Conservation (phyloP, 2,329 filamentous ascomycete species). For the Gaeumannomyces tritici region DNA sequence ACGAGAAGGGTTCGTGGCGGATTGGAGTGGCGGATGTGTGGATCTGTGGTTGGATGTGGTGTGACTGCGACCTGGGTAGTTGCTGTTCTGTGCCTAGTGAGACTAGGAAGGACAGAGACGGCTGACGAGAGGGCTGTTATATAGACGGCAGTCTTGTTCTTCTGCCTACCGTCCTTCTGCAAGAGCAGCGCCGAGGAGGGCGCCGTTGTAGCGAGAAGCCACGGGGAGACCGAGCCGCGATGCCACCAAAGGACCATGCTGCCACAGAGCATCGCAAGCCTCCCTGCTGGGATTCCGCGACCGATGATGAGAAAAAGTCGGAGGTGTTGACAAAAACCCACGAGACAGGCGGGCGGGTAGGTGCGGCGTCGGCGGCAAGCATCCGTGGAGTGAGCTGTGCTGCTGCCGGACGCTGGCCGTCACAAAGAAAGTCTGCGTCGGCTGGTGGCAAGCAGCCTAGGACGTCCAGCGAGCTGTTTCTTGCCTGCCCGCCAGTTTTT, state of each 20-base stretch:
- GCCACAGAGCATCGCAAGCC: too few species aligned
- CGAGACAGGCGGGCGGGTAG: background rate
- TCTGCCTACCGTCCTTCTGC: too few species aligned
- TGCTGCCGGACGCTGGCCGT: background rate
- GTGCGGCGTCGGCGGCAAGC: background rate
- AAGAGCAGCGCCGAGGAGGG: too few species aligned
- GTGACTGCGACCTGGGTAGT: too few species aligned
- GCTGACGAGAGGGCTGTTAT: background rate
- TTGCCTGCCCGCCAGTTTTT: background rate
- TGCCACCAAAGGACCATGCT: too few species aligned
- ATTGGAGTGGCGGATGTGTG: too few species aligned
- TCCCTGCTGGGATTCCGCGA: background rate
- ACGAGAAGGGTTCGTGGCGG: too few species aligned
- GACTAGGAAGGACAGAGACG: background rate
- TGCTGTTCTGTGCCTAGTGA: background rate
- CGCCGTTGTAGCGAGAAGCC: too few species aligned
- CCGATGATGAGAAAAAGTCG: too few species aligned
- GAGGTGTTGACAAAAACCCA: too few species aligned
- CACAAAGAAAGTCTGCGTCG: background rate
- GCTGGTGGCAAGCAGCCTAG: background rate
- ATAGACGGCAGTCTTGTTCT: background rate
- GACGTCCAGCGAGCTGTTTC: background rate
- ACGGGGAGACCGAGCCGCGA: background rate
- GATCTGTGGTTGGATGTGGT: background rate
- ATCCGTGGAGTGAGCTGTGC: background rate